Evolutionary conservation across 2,329 filamentous ascomycete species (phyloP), one percentile per base, ranked within the genome.

Genomic region (Cercospora beticola): DNA sequence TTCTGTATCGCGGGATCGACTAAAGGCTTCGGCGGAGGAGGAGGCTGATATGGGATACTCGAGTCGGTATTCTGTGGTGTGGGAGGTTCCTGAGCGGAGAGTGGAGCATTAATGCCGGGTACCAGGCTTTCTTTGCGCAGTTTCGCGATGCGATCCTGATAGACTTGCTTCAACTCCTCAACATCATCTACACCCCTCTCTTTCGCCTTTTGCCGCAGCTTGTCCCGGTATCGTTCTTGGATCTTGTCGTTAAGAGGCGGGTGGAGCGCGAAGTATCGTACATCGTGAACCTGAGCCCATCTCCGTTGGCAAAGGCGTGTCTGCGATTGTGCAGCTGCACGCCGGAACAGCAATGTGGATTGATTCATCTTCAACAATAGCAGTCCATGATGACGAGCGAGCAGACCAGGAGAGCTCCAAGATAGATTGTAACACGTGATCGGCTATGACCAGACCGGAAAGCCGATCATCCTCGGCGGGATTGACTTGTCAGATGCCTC

Each of bases 231-330:
- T 81, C 92, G 96, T 72, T 97, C 93, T 72, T 92, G 79, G 46
- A 97, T 84, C 46, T 71, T 72, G 74, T 86, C 67, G 30, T 65
- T 60, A 18, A 65, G 65, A 85, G 58, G 89, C 85, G 67, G 87
- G 70, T 93, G 92, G 16, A 93, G 95, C 70, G 91, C 91, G 57
- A 97, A 87, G 84, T 94, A 97, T 72, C 94, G 92, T 59, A 97
- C 89, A 80, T 97, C 92, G 80, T 96, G 92, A 31, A 97, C 93
- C 76, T 92, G 92, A 1, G 94, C 94, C 91, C 92, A 96, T 78
- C 94, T 89, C 66, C 90, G 88, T 80, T 97, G 94, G 64, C 75
- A 74, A 66, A 64, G 72, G 40, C 72, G n/a, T 60, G 69, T 33
- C 64, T 72, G 68, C 65, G 74, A 58, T 61, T 71, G 62, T 67